phyloP scores from a whole-genome alignment of 2,329 filamentous ascomycete species.

The Colletotrichum sp. region DNA sequence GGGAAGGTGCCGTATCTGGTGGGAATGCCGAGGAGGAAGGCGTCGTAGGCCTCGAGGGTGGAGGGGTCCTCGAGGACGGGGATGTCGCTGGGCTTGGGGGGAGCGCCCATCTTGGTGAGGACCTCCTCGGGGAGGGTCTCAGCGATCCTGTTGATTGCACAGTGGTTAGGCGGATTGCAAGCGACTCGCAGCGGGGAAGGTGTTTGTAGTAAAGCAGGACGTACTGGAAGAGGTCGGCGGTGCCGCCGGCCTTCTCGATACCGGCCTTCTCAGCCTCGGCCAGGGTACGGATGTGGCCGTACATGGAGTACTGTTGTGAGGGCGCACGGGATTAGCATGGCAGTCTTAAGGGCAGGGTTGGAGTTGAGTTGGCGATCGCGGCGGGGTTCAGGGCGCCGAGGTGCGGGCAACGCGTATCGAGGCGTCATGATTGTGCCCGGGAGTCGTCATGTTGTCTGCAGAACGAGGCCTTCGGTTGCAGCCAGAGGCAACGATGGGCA shows the following conservation, averaged over 20 bases:
- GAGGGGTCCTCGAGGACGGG: slow-evolving; percentile 63
- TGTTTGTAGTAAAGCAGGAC: slow-evolving; percentile 27
- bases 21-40: slow-evolving; percentile 90
- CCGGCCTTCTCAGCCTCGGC: slow-evolving; percentile 92
- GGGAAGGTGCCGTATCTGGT: slow-evolving; percentile 98
- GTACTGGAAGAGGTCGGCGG: slow-evolving; percentile 82
- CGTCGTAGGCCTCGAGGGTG: slow-evolving; percentile 76
- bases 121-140: slow-evolving; percentile 90
- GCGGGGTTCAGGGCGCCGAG: not conserved
- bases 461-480: not conserved
- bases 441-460: not conserved
- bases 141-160: slow-evolving; percentile 58
- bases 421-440: not conserved
- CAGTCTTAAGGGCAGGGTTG: not conserved
- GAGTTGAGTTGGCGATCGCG: not conserved
- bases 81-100: slow-evolving; percentile 72
- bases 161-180: not conserved
- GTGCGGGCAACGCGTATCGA: not conserved
- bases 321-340: not conserved
- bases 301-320: slow-evolving; percentile 81
- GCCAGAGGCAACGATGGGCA: not conserved
- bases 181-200: not conserved
- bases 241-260: slow-evolving; percentile 85
- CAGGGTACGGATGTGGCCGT: slow-evolving; percentile 85
- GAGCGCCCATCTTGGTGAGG: slow-evolving; percentile 88